Evolutionary conservation across 108 stramenopile genomes (phyloP), one percentile per base, ranked within the genome.

Genomic region (Discostella stelligeroides): DNA sequence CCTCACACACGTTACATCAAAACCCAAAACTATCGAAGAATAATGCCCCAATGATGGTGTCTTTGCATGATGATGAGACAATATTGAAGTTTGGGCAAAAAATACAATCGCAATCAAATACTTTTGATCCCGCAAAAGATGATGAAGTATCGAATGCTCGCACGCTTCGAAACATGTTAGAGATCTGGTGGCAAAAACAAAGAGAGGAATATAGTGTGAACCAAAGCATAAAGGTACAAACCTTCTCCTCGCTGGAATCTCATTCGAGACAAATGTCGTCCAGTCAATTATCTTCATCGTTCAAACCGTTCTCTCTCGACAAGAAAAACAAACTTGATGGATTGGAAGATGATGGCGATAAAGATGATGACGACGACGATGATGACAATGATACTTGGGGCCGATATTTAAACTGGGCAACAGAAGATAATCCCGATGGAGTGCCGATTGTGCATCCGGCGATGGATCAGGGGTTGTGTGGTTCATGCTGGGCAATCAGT

Each of bases 401-500:
- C 5, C 21, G 21, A 0, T 68, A 66, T 54, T 71, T 92, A 61
- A 85, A 92, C 70, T 92, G 91, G 91, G 82, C 87, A 0, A 89
- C 91, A 14, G 45, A 46, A 4, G 63, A 88, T 15, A 92, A 92
- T 84, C 91, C 91, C 11, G 92, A 92, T 71, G 84, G 87, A 15
- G 86, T 90, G n/a, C 48, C 80, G 0, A 72, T 92, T 23, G 92
- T 90, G 2, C 87, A 92, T 51, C 38, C 45, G 24, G 68, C 80
- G 0, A 79, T 86, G 60, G 85, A 90, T 80, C 92, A 92, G 86
- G 93, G 92, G 7, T 45, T 59, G 29, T 97, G 96, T 77, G 96
- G 97, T 17, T 90, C 87, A 0, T 99, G 99, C 85, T 99, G 97
- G 97, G 96, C 99, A 8, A 97, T 98, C 64, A 89, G 95, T n/a